Conservation (phyloP, 139 green algal species). For the Klebsormidium nitens region DNA sequence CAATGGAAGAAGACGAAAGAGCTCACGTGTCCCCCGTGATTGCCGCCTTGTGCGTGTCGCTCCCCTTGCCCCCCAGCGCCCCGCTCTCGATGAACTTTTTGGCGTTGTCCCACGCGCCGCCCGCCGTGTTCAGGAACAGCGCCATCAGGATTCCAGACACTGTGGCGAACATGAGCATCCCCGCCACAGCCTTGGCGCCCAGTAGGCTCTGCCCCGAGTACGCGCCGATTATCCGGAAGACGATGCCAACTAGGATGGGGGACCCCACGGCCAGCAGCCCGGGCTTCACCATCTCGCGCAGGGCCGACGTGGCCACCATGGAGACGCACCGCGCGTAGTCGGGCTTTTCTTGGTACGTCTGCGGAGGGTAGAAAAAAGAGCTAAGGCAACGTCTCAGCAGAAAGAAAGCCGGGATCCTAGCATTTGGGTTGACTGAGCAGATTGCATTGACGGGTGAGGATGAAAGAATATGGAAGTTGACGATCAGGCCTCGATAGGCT, state of each 20-base stretch:
- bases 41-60: slow-evolving; percentile 57
- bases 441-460: no score
- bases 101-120: slow-evolving; percentile 66
- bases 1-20: neutral
- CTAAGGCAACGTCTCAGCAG: no score
- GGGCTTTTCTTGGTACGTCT: slow-evolving; percentile 46
- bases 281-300: slow-evolving; percentile 63
- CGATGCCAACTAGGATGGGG: slow-evolving; percentile 46
- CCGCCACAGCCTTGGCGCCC: slow-evolving; percentile 42
- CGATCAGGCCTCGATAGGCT: no score
- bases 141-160: slow-evolving; percentile 56
- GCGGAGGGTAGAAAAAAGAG: no score
- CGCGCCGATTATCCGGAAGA: slow-evolving; percentile 44
- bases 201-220: slow-evolving; percentile 53
- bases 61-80: slow-evolving; percentile 54
- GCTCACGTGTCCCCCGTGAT: slow-evolving; percentile 61
- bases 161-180: slow-evolving; percentile 59
- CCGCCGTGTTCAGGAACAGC: slow-evolving; percentile 50
- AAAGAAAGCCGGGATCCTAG: no score
- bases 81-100: slow-evolving; percentile 69
- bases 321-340: slow-evolving; percentile 59
- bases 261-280: slow-evolving; percentile 48
- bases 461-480: no score
- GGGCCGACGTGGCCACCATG: slow-evolving; percentile 48
- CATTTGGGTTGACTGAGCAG: no score